Evolutionary conservation across 306 rosid species (phyloP).

Genomic region (Trichosanthes truncata): DNA sequence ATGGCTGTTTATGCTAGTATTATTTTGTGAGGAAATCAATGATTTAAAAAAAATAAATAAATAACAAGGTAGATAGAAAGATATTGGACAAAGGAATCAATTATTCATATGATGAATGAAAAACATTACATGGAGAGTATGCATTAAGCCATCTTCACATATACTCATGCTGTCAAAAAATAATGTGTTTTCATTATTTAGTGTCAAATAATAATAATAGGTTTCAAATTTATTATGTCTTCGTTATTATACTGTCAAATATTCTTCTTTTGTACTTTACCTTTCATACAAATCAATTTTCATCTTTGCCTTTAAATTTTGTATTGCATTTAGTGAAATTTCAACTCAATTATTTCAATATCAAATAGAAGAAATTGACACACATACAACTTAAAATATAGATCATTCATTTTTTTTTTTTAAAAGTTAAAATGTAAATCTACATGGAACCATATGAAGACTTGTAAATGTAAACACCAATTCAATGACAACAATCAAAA

Average conservation of each 20-base stretch:
- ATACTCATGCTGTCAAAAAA: background rate
- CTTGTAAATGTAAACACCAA: too few species aligned
- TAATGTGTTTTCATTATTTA: background rate
- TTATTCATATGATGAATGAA: slow-evolving; percentile 2
- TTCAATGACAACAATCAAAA: background rate
- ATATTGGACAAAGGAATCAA: background rate
- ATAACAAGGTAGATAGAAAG: background rate
- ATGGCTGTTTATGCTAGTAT: background rate
- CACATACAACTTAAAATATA: too few species aligned
- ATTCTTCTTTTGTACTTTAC: background rate
- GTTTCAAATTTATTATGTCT: background rate
- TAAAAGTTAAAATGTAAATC: too few species aligned
- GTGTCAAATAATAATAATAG: background rate
- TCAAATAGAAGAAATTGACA: too few species aligned
- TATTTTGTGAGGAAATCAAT: background rate
- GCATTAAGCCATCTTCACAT: background rate
- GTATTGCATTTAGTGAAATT: background rate
- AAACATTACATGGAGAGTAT: background rate
- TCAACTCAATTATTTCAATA: background rate
- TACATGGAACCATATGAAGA: too few species aligned
- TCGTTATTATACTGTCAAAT: background rate
- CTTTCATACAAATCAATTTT: background rate
- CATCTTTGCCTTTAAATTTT: background rate
- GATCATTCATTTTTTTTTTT: too few species aligned
- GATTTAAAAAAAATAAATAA: background rate